Evolutionary conservation across 2,329 filamentous ascomycete genomes (phyloP), one percentile per base, ranked within the genome.

Genomic region (Tolypocladium paradoxum): DNA sequence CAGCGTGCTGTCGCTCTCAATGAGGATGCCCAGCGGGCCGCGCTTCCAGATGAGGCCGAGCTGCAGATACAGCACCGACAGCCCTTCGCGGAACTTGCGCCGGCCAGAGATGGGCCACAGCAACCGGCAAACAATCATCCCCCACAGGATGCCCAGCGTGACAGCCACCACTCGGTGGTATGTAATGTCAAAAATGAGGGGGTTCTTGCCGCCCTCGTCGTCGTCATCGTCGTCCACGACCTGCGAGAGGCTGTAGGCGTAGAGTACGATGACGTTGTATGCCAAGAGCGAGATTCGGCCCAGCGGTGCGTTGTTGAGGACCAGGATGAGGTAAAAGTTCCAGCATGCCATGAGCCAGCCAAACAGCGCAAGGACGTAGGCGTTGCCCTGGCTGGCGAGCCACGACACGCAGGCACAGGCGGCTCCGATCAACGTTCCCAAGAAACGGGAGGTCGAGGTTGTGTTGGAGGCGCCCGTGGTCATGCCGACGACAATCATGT

Each of bases 401-500:
- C 93, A 99, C 48, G 87, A 83, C 12, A 87, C 59, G 34, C 91
- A 77, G 0, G 92, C 88, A 57, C 85, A 85, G 1, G 78, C 65
- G 7, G 90, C 90, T 20, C 93, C 93, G 37, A 95, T 76, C 35
- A 90, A 76, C 1, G 92, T 99, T 54, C 92, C 93, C 9, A 89
- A 75, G 65, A 97, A 92, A 60, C 93, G 84, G 49, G 91, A 84
- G 63, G 84, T 83, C 4, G 90, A 91, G 0, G 92, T 96, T 1
- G 92, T 96, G 68, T 97, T 99, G 27, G 90, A 89, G 8, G 93
- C 90, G 31, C 93, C 93, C 24, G 96, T 92, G 0, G 92, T 99
- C 90, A 96, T 97, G 37, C 88, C 90, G 65, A 91, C 95, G 27
- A 99, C 93, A 64, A 97, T 84, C 92, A 97, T 97, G 73, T 96